Base-by-base conservation (phyloP, 1,139 yeast genomes). In the Sporopachydermia cereana region DNA sequence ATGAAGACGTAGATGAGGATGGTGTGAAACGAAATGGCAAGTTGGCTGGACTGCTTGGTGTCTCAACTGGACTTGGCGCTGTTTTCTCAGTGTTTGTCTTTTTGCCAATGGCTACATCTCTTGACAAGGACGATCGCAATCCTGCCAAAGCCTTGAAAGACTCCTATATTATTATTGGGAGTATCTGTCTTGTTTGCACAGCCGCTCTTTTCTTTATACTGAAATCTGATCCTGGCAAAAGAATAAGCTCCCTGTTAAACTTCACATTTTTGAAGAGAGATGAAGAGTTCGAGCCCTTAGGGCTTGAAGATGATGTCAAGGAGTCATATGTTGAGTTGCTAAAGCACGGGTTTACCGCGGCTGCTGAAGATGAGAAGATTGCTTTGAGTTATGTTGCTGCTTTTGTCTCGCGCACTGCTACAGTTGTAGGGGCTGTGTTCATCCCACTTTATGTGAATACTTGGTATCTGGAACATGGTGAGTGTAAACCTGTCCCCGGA, bases 51-150 rank as follows among this genome's bases (percentile, higher is more conserved):
- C 54, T 77, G 39, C 71, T 81, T 43, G 89, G 89, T 0, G 58
- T 79, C 2, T 64, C 73, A 43, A 68, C 84, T 12, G 89, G 89
- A 0, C 54, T 77, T 12, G 91, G 91, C 36, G 91, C 89, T 1
- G 70, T 77, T 1, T 74, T 75, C 50, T 65, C 81, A 0, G 81
- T 76, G 1, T 59, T 72, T 1, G 59, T 64, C 36, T 71, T 74
- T 45, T 57, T 77, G 25, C 69, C 81, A 3, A 48, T 43, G 53
- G 54, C 48, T 49, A 59, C 44, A 47, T 57, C 53, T 1, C 69
- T 69, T 2, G 62, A 59, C 41, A 60, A 70, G 45, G 63, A 62
- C 17, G 55, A 58, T 12, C 49, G 53, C 17, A 56, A 57, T 36
- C 63, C 71, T 4, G 65, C 72, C 3, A 59, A 57, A 2, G 72